Percentiles rank a stretch among this genome's conserved stretches.
Conservation (phyloP, 2,329 filamentous ascomycete species). For the Stachybotrys chlorohalonatus region DNA sequence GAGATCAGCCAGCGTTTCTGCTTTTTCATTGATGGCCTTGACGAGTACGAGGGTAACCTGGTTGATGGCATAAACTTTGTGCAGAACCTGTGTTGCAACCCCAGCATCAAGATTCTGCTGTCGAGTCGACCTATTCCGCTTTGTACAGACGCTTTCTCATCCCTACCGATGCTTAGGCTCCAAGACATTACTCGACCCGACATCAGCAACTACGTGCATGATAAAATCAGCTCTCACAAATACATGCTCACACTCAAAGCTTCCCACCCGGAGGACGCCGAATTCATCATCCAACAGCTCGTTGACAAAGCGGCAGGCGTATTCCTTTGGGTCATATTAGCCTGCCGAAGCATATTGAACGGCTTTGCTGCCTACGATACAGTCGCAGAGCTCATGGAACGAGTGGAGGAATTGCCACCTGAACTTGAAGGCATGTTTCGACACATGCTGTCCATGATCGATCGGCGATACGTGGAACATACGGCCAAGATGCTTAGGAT, state of each 20-base stretch:
- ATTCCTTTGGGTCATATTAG: constrained; percentile 4
- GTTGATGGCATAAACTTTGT: not conserved
- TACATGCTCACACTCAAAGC: not conserved
- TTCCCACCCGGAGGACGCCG: not conserved
- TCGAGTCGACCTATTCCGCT: constrained; percentile 1
- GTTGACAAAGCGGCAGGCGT: constrained; percentile 2
- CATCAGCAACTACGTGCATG: not conserved
- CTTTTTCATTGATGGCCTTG: constrained; percentile 6
- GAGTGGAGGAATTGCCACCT: constrained; percentile 1
- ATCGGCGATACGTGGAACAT: not conserved
- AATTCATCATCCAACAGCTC: not conserved
- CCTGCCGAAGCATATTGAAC: not conserved
- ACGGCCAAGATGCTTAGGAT: not conserved
- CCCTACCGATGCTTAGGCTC: not conserved
- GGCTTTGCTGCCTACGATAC: constrained; percentile 1
- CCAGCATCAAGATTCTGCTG: not conserved
- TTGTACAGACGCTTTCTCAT: not conserved
- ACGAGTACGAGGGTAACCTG: not conserved
- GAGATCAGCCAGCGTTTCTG: not conserved
- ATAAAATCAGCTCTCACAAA: not conserved
- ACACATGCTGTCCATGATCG: constrained; percentile 1
- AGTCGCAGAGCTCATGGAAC: not conserved
- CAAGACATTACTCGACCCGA: constrained; percentile 1
- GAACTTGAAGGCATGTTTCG: constrained; percentile 3
- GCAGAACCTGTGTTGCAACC: not conserved